Percentiles rank a stretch among this genome's conserved stretches.
Evolutionary conservation across 768 basidiomycete species (phyloP).

Genomic region (Coprinopsis sp.): DNA sequence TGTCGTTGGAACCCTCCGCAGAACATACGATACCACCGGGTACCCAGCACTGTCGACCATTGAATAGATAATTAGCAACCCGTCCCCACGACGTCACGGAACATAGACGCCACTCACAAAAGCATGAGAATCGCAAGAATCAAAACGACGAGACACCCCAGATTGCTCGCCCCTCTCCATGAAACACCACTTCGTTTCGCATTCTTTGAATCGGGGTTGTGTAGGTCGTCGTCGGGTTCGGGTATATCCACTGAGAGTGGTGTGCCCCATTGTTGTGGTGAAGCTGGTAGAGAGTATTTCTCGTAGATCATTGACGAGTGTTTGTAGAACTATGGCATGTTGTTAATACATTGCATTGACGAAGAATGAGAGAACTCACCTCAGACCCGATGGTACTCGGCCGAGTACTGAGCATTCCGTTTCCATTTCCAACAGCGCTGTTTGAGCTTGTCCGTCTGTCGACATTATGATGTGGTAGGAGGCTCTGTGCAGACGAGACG

Average conservation of each 20-base stretch:
- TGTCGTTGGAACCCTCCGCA: constrained; percentile 25
- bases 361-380: background rate
- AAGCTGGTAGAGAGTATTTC: constrained; percentile 32
- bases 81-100: too few species aligned
- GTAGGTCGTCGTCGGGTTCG: constrained; percentile 55
- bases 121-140: constrained; percentile 35
- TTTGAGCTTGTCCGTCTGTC: too few species aligned
- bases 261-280: constrained; percentile 42
- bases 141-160: constrained; percentile 54
- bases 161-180: constrained; percentile 52
- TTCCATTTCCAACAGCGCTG: too few species aligned
- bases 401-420: background rate
- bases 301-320: constrained; percentile 1
- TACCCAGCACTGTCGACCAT: constrained; percentile 47
- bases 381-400: background rate
- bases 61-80: too few species aligned
- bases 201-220: constrained; percentile 52
- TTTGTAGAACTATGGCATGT: background rate
- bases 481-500: background rate
- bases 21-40: constrained; percentile 67
- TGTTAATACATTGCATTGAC: too few species aligned
- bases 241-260: constrained; percentile 34
- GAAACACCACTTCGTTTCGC: constrained; percentile 50
- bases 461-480: background rate
- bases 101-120: constrained; percentile 40